Evolutionary conservation across 441 rosid genomes (phyloP).

Genomic region (Cnidoscolus chayamansa): DNA sequence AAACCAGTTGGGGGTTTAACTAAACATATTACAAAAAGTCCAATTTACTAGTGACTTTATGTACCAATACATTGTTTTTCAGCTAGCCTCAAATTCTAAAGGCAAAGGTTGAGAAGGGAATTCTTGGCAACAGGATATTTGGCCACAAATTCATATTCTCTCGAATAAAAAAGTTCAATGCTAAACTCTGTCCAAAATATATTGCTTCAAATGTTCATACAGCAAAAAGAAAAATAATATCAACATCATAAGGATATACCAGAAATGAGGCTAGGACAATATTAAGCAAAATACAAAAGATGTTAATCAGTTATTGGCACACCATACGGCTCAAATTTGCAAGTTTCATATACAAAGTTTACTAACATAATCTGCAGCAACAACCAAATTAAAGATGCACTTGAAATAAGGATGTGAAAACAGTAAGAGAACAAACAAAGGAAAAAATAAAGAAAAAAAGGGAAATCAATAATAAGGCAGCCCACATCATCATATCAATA

Average conservation of each 20-base stretch:
- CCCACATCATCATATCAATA: background rate
- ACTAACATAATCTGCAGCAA: background rate
- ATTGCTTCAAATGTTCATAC: background rate
- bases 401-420: background rate
- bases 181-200: background rate
- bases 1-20: too few species aligned
- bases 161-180: background rate
- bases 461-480: too few species aligned
- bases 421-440: background rate
- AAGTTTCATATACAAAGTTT: background rate
- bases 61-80: background rate
- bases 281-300: background rate
- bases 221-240: background rate
- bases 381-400: background rate
- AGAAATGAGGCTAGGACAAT: background rate
- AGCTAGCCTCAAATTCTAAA: background rate
- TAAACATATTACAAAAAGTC: background rate
- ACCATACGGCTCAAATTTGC: background rate
- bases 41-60: background rate
- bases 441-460: background rate
- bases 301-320: background rate
- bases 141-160: background rate
- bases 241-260: background rate
- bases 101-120: background rate
- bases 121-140: background rate